phyloP scores from a whole-genome alignment of 202 grass and related monocot species.

The Hordeum pubiflorum region DNA sequence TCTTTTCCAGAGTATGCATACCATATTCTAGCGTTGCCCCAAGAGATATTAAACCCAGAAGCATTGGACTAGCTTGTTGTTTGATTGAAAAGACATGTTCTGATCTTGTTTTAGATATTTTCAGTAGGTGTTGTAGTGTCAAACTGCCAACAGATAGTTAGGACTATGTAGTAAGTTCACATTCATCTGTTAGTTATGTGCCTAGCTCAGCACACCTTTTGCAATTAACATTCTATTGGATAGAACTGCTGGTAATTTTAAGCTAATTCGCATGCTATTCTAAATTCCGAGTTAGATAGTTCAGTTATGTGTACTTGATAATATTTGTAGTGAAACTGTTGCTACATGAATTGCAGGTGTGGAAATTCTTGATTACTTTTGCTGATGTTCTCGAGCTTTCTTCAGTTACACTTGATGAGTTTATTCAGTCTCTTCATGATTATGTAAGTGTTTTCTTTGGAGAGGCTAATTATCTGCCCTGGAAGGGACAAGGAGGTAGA shows the following conservation, averaged over 20 bases:
- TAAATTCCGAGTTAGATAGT: constrained; percentile 1
- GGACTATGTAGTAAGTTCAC: background rate
- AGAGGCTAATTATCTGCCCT: background rate
- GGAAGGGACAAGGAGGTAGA: background rate
- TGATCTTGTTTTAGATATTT: background rate
- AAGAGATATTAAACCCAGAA: background rate
- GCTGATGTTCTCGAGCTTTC: constrained; percentile 82
- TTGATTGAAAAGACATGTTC: background rate
- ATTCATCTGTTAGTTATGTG: background rate
- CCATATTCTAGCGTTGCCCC: constrained; percentile 17
- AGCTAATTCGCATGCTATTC: background rate
- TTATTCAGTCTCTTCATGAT: constrained; percentile 97
- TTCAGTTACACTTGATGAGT: constrained; percentile 87
- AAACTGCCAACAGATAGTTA: background rate
- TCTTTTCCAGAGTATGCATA: background rate
- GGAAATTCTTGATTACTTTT: constrained; percentile 96
- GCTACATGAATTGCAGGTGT: constrained; percentile 56
- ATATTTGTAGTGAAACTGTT: constrained; percentile 21
- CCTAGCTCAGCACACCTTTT: background rate
- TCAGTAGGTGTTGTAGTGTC: background rate
- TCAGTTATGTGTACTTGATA: constrained; percentile 8
- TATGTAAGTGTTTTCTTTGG: constrained; percentile 62
- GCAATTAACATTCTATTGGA: background rate
- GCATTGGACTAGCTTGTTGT: background rate
- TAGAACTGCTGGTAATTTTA: background rate